Base-by-base conservation (phyloP, 495 filamentous ascomycete species). In the Pyrenopolyporus hunteri region DNA sequence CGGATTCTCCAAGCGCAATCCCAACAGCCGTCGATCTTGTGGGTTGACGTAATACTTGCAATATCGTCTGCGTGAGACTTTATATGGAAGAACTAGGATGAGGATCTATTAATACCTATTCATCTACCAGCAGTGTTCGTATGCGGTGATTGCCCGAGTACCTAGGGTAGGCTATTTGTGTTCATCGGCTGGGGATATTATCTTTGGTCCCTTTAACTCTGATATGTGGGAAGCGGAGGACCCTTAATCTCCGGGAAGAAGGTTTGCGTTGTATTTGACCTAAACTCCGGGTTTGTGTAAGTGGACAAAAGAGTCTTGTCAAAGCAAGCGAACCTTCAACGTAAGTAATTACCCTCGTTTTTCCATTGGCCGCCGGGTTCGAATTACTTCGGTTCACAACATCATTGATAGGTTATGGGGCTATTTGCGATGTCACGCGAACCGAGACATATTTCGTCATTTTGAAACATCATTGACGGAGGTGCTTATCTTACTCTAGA, bases 361-460 rank as follows among this genome's bases (percentile, higher is more conserved):
- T 60, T 60, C 26, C 36, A 59, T 59, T 65, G 51, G 56, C 13
- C 16, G 10, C 13, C 26, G 48, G 11, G 36, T 19, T 5, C 7
- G 31, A 53, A 39, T 22, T 14, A 20, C n/a, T 51, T 66, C 63
- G 57, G 63, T 39, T 57, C 52, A 66, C 57, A 54, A 14, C 51
- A 57, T 52, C 40, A 25, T 46, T 52, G 63, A 57, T 66, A 66
- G 56, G 62, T 42, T 35, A 6, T 43, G 36, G 19, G 52, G 19
- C 10, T 16, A 26, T 32, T 33, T 61, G 57, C 33, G 16, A 57
- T 61, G 52, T 48, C 40, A 66, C 63, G 26, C 46, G 16, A 60
- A 37, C 42, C 44, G 47, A 61, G 47, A 60, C 63, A 52, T 29
- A 56, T 55, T 66, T 51, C 63, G 63, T 66, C 63, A 61, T 53